phyloP scores from a whole-genome alignment of 257 asterid species.

The Solanum chmielewskii region DNA sequence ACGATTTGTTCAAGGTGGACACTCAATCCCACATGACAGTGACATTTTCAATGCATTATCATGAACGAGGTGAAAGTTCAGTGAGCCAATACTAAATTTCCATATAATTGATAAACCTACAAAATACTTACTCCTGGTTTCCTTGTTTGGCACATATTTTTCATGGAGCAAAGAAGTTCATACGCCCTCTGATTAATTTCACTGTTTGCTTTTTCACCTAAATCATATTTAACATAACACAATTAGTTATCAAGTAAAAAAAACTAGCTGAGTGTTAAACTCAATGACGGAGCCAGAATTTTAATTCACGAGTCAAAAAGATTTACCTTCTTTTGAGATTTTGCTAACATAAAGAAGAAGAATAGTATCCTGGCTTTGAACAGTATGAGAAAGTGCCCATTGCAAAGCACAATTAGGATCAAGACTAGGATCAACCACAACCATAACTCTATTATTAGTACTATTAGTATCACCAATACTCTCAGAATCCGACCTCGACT shows the following conservation, averaged over 20 bases:
- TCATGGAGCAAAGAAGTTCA: conserved; percentile 32
- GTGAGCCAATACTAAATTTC: neutral
- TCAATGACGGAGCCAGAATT: neutral
- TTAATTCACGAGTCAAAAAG: neutral
- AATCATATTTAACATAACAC: neutral
- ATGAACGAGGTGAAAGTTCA: neutral
- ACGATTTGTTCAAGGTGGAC: neutral
- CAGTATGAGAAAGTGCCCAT: conserved; percentile 81
- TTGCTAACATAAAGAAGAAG: conserved; percentile 53
- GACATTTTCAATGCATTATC: neutral
- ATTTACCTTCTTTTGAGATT: conserved; percentile 34
- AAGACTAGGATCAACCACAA: conserved; percentile 47
- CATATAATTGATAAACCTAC: neutral
- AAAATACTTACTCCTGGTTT: conserved; percentile 42
- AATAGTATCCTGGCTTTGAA: conserved; percentile 58
- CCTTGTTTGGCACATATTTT: conserved; percentile 35
- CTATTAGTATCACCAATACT: conserved; percentile 25
- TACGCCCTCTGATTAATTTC: conserved; percentile 21
- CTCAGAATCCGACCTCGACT: conserved; percentile 2
- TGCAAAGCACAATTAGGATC: conserved; percentile 74
- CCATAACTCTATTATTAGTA: conserved; percentile 53
- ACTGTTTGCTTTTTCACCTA: conserved; percentile 33
- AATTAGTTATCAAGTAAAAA: neutral
- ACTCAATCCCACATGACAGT: neutral
- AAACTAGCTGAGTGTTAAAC: neutral